Evolutionary conservation across 257 asterid genomes (phyloP).

Genomic region (Eustoma russellianum): DNA sequence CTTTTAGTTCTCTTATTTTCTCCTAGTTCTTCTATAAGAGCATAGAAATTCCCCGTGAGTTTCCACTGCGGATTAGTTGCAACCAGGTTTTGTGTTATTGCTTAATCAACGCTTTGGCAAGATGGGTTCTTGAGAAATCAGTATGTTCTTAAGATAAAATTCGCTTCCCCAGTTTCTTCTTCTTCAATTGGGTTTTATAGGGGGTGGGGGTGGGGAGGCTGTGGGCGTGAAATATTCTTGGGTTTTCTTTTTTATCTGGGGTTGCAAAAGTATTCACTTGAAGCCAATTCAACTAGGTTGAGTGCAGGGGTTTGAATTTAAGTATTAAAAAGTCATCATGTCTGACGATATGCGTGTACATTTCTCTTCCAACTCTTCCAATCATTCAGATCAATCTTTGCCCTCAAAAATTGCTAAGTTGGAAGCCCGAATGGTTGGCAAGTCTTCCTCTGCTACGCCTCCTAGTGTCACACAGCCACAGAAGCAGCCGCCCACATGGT

Average conservation of each 20-base stretch:
- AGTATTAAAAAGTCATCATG: constrained; percentile 33
- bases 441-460: constrained; percentile 31
- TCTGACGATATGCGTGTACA: constrained; percentile 67
- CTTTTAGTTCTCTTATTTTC: constrained; percentile 1
- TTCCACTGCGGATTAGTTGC: constrained; percentile 15
- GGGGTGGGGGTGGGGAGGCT: too few species aligned
- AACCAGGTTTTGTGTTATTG: constrained; percentile 5
- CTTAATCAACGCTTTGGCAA: constrained; percentile 8
- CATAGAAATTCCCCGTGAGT: constrained; percentile 10
- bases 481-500: constrained; percentile 37
- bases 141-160: constrained; percentile 6
- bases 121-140: constrained; percentile 17
- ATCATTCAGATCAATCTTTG: constrained; percentile 70
- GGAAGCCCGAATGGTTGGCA: constrained; percentile 89
- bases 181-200: neutral
- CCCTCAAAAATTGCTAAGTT: constrained; percentile 76
- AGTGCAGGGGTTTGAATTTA: constrained; percentile 12
- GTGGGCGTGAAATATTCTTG: neutral
- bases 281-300: constrained; percentile 13
- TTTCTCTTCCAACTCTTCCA: constrained; percentile 84
- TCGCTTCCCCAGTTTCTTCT: constrained; percentile 4
- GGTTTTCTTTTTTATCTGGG: constrained; percentile 2
- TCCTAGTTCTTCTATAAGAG: constrained; percentile 1
- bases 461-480: constrained; percentile 30
- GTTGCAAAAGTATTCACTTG: constrained; percentile 9